These are phyloP conservation scores for Suillus americanus DNA, from an alignment of 768 basidiomycete species.

Conservation along the genomic window DNA sequence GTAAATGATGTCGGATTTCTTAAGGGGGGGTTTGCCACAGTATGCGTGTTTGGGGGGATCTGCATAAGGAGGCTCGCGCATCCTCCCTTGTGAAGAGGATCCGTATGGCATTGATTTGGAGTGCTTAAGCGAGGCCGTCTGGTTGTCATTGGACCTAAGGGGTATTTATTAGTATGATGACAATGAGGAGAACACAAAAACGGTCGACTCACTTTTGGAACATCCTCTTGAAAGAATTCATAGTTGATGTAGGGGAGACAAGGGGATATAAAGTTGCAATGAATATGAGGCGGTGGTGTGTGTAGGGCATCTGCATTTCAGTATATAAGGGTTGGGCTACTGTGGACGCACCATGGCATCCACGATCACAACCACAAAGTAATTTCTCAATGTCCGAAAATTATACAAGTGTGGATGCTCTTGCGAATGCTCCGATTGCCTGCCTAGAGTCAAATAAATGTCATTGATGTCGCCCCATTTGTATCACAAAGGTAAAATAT, in stretches of 20 bases:
- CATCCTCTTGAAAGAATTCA: neutral
- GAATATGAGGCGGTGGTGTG: neutral
- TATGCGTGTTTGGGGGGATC: conserved; percentile 8
- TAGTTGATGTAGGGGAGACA: neutral
- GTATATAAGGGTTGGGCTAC: neutral
- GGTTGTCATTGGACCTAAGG: conserved; percentile 8
- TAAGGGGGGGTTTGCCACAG: conserved; percentile 13
- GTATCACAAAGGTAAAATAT: neutral
- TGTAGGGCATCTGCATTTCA: neutral
- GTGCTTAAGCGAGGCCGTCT: conserved; percentile 8
- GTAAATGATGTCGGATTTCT: conserved; percentile 10
- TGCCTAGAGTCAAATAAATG: neutral
- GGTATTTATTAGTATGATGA: neutral
- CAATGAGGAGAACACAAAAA: neutral
- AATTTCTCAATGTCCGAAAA: neutral
- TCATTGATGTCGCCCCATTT: neutral
- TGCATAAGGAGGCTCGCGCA: neutral
- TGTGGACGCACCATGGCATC: neutral
- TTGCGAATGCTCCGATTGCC: neutral
- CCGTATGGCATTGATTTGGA: conserved; percentile 13
- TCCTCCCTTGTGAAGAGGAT: conserved; percentile 5
- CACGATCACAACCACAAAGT: neutral
- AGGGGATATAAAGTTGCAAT: neutral
- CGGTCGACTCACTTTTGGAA: conserved; percentile 10
- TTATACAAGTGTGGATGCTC: neutral